Conservation (phyloP, 768 basidiomycete species). For the Mycena floridula region DNA sequence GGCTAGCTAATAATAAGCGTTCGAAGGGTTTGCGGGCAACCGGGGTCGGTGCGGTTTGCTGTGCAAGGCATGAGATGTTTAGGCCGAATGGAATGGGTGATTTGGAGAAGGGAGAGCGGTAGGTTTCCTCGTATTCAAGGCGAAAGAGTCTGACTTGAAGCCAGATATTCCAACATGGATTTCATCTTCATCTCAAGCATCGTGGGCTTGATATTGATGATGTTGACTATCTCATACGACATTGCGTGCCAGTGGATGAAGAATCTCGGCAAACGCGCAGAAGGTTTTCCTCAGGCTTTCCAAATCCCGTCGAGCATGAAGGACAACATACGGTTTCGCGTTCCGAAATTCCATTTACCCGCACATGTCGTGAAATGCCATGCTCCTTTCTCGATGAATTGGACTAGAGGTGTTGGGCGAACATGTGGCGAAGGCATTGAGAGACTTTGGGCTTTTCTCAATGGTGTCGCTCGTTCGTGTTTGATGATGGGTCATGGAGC, state of each 20-base stretch:
- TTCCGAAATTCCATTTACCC: conserved; percentile 21
- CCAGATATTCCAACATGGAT: conserved; percentile 31
- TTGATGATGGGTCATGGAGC: conserved; percentile 16
- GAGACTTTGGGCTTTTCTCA: conserved; percentile 22
- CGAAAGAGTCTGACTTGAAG: background rate
- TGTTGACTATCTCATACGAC: conserved; percentile 23
- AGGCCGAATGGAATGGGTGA: no score
- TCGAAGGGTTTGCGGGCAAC: no score
- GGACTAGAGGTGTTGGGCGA: conserved; percentile 15
- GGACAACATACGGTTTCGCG: background rate
- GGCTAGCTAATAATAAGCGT: no score
- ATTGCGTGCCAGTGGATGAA: conserved; percentile 26
- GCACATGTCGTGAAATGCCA: conserved; percentile 15
- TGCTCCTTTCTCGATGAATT: conserved; percentile 22
- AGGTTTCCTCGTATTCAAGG: conserved; percentile 3
- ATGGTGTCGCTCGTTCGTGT: conserved; percentile 8
- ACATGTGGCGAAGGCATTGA: conserved; percentile 31
- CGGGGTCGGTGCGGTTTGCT: no score
- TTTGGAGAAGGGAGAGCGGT: conserved; percentile 27
- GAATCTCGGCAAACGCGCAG: conserved; percentile 13
- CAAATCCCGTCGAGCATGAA: conserved; percentile 3
- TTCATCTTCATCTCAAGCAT: conserved; percentile 22
- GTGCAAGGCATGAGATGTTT: no score
- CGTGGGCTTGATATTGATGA: background rate
- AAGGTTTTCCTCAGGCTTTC: conserved; percentile 7